These are phyloP conservation scores for Hemileccinum hortonii DNA, from an alignment of 1,284 basidiomycete genomes.

Conservation along the genomic window DNA sequence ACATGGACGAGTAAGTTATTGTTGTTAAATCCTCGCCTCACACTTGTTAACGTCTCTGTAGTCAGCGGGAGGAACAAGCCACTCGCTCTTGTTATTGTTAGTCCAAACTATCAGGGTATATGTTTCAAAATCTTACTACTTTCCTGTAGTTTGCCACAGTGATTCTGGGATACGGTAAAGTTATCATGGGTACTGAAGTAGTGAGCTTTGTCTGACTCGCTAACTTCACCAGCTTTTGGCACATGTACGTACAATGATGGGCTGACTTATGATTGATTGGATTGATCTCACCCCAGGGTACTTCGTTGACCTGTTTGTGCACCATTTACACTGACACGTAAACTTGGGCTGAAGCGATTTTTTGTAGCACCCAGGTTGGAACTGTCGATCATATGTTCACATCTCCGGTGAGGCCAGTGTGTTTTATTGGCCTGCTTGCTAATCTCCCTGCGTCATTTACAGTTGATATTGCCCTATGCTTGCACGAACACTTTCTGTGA, in stretches of 20 bases:
- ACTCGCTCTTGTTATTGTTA: slow-evolving; percentile 1
- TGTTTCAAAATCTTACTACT: background rate
- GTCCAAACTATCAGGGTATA: background rate
- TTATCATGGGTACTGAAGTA: too few relatives aligned
- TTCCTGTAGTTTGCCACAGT: background rate
- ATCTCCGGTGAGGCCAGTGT: slow-evolving; percentile 6
- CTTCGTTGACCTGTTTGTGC: slow-evolving; percentile 7
- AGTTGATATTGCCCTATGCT: slow-evolving; percentile 5
- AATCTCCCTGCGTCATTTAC: background rate
- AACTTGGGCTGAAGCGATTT: background rate
- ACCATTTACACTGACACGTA: background rate
- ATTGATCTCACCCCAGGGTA: slow-evolving; percentile 1
- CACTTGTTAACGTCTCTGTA: background rate
- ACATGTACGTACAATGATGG: slow-evolving; percentile 3
- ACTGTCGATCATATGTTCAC: slow-evolving; percentile 8
- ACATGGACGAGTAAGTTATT: slow-evolving; percentile 17
- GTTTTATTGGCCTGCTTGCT: background rate
- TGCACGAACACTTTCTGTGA: slow-evolving; percentile 3
- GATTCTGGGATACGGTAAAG: too few relatives aligned
- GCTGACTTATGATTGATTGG: background rate
- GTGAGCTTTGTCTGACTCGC: background rate
- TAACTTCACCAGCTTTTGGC: background rate
- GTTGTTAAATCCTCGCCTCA: background rate
- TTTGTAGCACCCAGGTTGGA: slow-evolving; percentile 8
- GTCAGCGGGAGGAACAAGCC: slow-evolving; percentile 14